phyloP scores from a whole-genome alignment of 1,284 basidiomycete species.

The Ustilago cynodontis region DNA sequence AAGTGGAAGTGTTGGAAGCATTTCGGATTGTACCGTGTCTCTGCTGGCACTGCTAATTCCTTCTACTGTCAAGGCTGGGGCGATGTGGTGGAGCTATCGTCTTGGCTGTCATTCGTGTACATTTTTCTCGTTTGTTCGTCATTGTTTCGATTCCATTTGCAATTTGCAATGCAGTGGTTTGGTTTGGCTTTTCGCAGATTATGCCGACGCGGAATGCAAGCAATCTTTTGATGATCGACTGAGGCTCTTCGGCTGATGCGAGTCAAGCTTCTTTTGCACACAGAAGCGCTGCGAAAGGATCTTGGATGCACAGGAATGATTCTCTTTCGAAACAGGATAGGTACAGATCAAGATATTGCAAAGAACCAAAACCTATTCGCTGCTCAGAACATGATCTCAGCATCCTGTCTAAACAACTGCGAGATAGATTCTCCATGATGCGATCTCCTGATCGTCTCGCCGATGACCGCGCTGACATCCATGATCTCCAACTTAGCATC shows the following conservation, averaged over 20 bases:
- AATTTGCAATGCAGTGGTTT: slow-evolving; percentile 14
- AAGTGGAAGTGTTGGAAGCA: background rate
- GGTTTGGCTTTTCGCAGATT: background rate
- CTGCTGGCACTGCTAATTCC: too few species aligned
- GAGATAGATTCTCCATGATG: slow-evolving; percentile 86
- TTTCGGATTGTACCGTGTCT: background rate
- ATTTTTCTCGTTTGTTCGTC: slow-evolving; percentile 7
- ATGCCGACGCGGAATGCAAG: background rate
- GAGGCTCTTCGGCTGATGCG: too few species aligned
- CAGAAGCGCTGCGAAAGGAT: background rate
- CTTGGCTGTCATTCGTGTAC: background rate
- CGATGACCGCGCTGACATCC: slow-evolving; percentile 89
- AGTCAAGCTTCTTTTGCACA: too few species aligned
- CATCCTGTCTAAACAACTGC: slow-evolving; percentile 67
- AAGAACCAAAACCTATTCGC: background rate
- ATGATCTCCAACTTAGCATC: slow-evolving; percentile 75
- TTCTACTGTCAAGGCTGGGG: too few species aligned
- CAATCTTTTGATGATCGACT: too few species aligned
- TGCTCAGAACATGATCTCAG: slow-evolving; percentile 62
- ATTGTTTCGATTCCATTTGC: background rate
- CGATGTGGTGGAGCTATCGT: too few species aligned
- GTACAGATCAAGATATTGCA: slow-evolving; percentile 5
- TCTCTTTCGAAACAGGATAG: background rate
- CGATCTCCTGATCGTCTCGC: slow-evolving; percentile 94
- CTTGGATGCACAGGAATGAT: background rate